Percentiles rank a stretch among this genome's conserved stretches.
These are phyloP conservation scores for Podospora pseudocomata DNA, from an alignment of 495 filamentous ascomycete species.

Conservation along the genomic window DNA sequence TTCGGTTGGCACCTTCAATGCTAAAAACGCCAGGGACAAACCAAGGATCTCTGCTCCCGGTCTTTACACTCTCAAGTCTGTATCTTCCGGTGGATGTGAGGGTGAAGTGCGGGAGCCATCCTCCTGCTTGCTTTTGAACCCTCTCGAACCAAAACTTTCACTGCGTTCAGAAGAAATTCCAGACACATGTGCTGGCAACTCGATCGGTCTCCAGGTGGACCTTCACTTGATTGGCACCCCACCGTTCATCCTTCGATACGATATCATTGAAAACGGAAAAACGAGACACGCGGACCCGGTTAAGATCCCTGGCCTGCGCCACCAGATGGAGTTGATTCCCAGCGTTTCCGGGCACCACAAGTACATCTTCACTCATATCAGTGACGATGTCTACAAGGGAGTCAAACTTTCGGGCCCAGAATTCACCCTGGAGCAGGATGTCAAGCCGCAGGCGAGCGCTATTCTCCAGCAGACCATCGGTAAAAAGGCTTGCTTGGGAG, in stretches of 20 bases:
- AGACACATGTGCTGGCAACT: conserved; percentile 91
- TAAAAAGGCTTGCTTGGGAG: conserved; percentile 73
- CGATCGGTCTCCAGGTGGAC: conserved; percentile 82
- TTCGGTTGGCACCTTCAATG: conserved; percentile 48
- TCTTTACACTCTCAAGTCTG: conserved; percentile 74
- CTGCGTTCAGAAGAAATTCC: conserved; percentile 74
- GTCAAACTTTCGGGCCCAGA: conserved; percentile 50
- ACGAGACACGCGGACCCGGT: conserved; percentile 28
- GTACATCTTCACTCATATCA: conserved; percentile 76
- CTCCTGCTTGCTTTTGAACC: conserved; percentile 84
- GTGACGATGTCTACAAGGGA: conserved; percentile 73
- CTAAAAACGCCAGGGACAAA: conserved; percentile 48
- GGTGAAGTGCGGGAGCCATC: conserved; percentile 91
- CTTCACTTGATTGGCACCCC: conserved; percentile 86
- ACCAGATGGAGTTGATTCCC: conserved; percentile 82
- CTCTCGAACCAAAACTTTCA: conserved; percentile 75
- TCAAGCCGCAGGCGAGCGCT: conserved; percentile 87
- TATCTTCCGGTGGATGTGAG: conserved; percentile 73
- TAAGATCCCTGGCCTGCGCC: conserved; percentile 62
- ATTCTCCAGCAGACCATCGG: conserved; percentile 54
- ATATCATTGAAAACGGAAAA: conserved; percentile 55
- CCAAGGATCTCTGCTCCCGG: conserved; percentile 69
- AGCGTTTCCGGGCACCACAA: conserved; percentile 75
- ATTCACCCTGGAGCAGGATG: conserved; percentile 74
- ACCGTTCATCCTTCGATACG: conserved; percentile 75